These are phyloP conservation scores for Blastobotrys apis DNA, from an alignment of 1,139 yeast species.

Conservation along the genomic window DNA sequence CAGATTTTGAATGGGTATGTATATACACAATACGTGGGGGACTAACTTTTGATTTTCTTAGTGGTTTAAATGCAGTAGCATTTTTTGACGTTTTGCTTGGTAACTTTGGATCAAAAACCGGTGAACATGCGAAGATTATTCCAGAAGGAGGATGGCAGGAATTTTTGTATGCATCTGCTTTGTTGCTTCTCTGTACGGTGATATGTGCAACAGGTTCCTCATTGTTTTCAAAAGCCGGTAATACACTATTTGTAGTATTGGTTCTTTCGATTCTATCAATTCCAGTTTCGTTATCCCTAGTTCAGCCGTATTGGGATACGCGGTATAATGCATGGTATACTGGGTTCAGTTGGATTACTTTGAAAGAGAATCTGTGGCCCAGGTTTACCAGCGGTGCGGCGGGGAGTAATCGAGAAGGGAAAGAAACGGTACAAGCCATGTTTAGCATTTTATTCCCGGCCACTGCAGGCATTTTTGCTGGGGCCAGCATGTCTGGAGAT, in stretches of 20 bases:
- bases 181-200: constrained; percentile 68
- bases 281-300: constrained; percentile 70
- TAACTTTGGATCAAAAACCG: constrained; percentile 56
- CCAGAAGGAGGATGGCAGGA: constrained; percentile 57
- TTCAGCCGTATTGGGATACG: constrained; percentile 53
- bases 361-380: constrained; percentile 65
- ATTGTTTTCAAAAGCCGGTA: constrained; percentile 80
- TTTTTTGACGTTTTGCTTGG: constrained; percentile 67
- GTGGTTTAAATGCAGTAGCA: constrained; percentile 72
- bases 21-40: constrained; percentile 36
- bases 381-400: constrained; percentile 86
- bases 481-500: constrained; percentile 99
- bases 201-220: constrained; percentile 75
- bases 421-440: constrained; percentile 73
- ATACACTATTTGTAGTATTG: constrained; percentile 63
- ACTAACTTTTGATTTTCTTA: constrained; percentile 12
- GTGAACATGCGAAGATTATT: constrained; percentile 49
- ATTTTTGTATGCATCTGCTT: constrained; percentile 57
- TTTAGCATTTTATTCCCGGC: constrained; percentile 99
- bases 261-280: constrained; percentile 73
- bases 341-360: constrained; percentile 67
- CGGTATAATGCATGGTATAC: constrained; percentile 53
- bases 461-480: constrained; percentile 96
- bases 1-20: constrained; percentile 61
- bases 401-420: constrained; percentile 64